These are phyloP conservation scores for Hemileia vastatrix DNA, from an alignment of 1,284 basidiomycete species.

Conservation along the genomic window DNA sequence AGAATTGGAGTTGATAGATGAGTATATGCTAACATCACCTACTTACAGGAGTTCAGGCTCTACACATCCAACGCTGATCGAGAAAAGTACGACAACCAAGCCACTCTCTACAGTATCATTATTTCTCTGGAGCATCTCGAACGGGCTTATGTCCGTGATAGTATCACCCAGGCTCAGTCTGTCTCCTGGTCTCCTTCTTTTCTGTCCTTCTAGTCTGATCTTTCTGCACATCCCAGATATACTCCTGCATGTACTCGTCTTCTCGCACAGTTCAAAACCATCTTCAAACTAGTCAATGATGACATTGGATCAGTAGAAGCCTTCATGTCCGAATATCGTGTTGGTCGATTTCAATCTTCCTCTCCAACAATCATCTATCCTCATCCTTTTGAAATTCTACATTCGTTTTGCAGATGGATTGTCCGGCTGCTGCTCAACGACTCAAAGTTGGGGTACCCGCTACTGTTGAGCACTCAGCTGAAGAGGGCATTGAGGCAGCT, in stretches of 20 bases:
- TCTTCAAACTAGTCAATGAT: constrained; percentile 81
- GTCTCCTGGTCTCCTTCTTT: constrained; percentile 42
- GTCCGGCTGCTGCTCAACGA: constrained; percentile 81
- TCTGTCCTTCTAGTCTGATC: background rate
- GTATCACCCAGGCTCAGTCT: constrained; percentile 77
- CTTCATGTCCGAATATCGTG: constrained; percentile 83
- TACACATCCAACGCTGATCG: constrained; percentile 80
- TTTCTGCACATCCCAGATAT: constrained; percentile 54
- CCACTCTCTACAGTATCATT: constrained; percentile 84
- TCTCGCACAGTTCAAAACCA: constrained; percentile 91
- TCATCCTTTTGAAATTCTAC: background rate
- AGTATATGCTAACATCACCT: no score
- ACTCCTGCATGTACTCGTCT: constrained; percentile 87
- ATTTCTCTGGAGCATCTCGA: constrained; percentile 89
- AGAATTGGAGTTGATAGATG: no score
- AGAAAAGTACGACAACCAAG: constrained; percentile 76
- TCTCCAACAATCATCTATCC: no score
- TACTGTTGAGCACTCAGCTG: constrained; percentile 75
- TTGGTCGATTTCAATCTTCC: constrained; percentile 46
- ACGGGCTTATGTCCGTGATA: constrained; percentile 86
- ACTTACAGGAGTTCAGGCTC: constrained; percentile 73
- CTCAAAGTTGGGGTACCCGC: constrained; percentile 88
- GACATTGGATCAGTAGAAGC: constrained; percentile 71
- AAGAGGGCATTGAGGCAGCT: constrained; percentile 70
- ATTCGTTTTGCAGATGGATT: constrained; percentile 64